Base-by-base conservation (phyloP, 352 stramenopile species). In the Phytophthora aleatoria region DNA sequence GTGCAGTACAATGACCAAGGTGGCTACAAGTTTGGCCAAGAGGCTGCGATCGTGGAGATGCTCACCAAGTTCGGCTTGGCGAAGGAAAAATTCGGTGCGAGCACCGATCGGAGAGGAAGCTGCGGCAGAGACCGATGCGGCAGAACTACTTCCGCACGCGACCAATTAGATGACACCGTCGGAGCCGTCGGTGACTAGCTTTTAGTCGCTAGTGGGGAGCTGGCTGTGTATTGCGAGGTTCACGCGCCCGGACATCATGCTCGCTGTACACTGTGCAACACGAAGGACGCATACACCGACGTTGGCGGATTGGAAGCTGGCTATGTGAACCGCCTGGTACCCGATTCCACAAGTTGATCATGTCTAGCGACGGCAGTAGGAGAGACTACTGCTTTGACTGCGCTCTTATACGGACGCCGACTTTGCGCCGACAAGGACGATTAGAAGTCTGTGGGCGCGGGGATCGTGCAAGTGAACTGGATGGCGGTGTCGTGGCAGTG, bases 351-450 rank as follows among this genome's bases (percentile, higher is more conserved):
- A 45, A 45, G n/a, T 5, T 45, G 15, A 11, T 5, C 39, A 45
- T 45, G 39, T 9, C 13, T 3, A 15, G 39, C 3, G 39, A 45
- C n/a, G 12, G 5, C 35, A 41, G n/a, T n/a, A 41, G 35, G 35
- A 5, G 35, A 11, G n/a, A 41, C 35, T 15, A 3, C 35, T 11
- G 12, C 35, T 41, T 2, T 11, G 35, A 15, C 35, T 41, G n/a
- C n/a, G n/a, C n/a, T n/a, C n/a, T n/a, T n/a, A n/a, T n/a, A 50
- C 43, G 8, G 24, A 31, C 24, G 24, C 43, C 27, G 20, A 31
- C 24, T 35, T 50, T 50, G 43, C 43, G 20, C 24, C 13, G 43
- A 50, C 43, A 50, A 50, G 43, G 24, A 31, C 10, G 20, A 50
- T 20, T 16, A 3, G 7, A 50, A 48, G 13, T 50, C 43, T 27